Evolutionary conservation across 2,329 filamentous ascomycete genomes (phyloP), one percentile per base, ranked within the genome.

Genomic region (Plenodomus biglobosus): DNA sequence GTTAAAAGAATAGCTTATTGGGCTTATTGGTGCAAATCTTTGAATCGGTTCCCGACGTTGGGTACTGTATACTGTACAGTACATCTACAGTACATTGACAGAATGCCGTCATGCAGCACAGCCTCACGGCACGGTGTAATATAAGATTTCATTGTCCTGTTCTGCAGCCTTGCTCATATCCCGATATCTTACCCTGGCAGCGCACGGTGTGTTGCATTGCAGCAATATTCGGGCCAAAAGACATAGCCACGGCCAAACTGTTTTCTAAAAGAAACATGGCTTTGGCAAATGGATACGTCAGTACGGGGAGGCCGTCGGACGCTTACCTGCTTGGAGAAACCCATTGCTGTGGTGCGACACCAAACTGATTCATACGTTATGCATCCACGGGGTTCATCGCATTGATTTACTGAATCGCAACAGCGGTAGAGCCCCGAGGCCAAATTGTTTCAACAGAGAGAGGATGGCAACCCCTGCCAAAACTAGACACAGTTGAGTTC

Each of bases 121-220:
- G 22, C 22, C 22, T 10, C 22, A 5, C 22, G 22, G 22, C 22
- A 24, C 22, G 22, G 10, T 24, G 10, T 24, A 24, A 24, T 10
- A 24, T 24, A 10, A 43, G 24, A 45, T 39, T 46, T 39, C 34
- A 48, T 56, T 34, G 27, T 51, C 37, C 20, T 30, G 42, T 24
- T 24, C 10, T 24, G 22, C 10, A 5, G 22, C 22, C 22, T 5
- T 24, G 22, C 5, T 24, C 10, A 24, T 10, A 24, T 10, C 22
- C 22, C 22, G 22, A 24, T 10, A 10, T 5, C 22, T 5, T 24
- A 10, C 22, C 5, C 22, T 24, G 5, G 5, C 22, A 46, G 37
- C 47, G 56, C 42, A 48, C 40, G 50, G 53, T 62, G 64, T 58
- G 62, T 68, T 66, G 66, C 66, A 68, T 70, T 54, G 67, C 69